Percentiles rank a stretch among this genome's conserved stretches.
Evolutionary conservation across 805 yeast genomes (phyloP).

Genomic region (Henningerozyma blattae): DNA sequence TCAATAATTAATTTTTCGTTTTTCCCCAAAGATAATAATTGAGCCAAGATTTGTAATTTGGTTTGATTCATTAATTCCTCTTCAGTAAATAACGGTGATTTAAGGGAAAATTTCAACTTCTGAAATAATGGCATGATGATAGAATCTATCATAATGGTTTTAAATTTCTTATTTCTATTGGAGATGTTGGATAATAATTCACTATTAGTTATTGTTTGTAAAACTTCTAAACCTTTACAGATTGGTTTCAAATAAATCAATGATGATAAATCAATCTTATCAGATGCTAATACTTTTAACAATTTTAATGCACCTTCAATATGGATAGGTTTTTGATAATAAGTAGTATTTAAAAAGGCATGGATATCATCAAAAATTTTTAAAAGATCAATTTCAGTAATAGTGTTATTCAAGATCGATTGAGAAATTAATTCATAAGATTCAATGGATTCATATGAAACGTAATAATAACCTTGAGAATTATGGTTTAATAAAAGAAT

Average conservation of each 20-base stretch:
- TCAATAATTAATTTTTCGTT: slow-evolving; percentile 9
- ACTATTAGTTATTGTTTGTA: slow-evolving; percentile 9
- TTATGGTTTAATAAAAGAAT: slow-evolving; percentile 13
- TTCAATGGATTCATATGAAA: slow-evolving; percentile 29
- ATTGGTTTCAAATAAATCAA: slow-evolving; percentile 20
- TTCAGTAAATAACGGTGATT: background rate
- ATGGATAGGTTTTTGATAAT: slow-evolving; percentile 16
- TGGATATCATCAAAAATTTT: slow-evolving; percentile 26
- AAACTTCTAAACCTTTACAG: slow-evolving; percentile 16
- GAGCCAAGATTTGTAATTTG: slow-evolving; percentile 26
- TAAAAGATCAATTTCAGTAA: slow-evolving; percentile 19
- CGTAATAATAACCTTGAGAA: slow-evolving; percentile 34
- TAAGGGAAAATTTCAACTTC: no score
- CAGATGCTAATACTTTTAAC: slow-evolving; percentile 7
- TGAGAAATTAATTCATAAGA: slow-evolving; percentile 18
- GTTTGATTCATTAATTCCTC: background rate
- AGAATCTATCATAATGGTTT: background rate
- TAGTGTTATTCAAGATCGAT: slow-evolving; percentile 8
- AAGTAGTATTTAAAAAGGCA: slow-evolving; percentile 18
- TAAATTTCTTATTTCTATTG: slow-evolving; percentile 2
- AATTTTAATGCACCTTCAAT: slow-evolving; percentile 20
- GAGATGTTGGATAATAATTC: slow-evolving; percentile 5
- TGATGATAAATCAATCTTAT: slow-evolving; percentile 1
- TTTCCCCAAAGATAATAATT: slow-evolving; percentile 13
- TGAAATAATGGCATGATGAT: background rate